Evolutionary conservation across 169 alveolate genomes (phyloP).

Genomic region (Plasmodium yoelii): DNA sequence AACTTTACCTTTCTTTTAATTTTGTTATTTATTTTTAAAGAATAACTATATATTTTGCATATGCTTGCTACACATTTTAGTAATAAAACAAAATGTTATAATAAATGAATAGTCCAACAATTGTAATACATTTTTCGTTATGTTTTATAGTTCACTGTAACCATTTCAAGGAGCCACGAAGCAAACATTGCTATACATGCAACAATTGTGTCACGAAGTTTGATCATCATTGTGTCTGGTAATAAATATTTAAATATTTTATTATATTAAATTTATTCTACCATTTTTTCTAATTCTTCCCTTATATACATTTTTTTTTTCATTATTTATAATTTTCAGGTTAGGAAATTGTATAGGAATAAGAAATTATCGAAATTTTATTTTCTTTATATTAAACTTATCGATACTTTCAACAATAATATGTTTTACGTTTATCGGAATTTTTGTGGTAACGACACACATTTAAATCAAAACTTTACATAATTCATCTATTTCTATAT

Average conservation of each 20-base stretch:
- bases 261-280: neutral
- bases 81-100: neutral
- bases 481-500: neutral
- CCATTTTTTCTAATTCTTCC: neutral
- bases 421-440: slow-evolving; percentile 65
- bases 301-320: slow-evolving; percentile 5
- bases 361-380: slow-evolving; percentile 53
- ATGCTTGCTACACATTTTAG: neutral
- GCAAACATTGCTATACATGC: slow-evolving; percentile 96
- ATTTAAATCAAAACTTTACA: neutral
- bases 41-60: neutral
- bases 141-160: slow-evolving; percentile 60
- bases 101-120: neutral
- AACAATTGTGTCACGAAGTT: slow-evolving; percentile 91
- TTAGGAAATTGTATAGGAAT: slow-evolving; percentile 67
- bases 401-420: slow-evolving; percentile 74
- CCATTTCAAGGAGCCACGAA: slow-evolving; percentile 91
- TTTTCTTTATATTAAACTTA: slow-evolving; percentile 68
- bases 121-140: neutral
- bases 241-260: slow-evolving; percentile 1
- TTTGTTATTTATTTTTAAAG: neutral
- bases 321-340: slow-evolving; percentile 19
- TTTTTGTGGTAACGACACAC: slow-evolving; percentile 48
- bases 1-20: neutral
- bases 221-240: slow-evolving; percentile 98